Evolutionary conservation across 2,329 filamentous ascomycete genomes (phyloP).

Genomic region (Leptographium radiaticola): DNA sequence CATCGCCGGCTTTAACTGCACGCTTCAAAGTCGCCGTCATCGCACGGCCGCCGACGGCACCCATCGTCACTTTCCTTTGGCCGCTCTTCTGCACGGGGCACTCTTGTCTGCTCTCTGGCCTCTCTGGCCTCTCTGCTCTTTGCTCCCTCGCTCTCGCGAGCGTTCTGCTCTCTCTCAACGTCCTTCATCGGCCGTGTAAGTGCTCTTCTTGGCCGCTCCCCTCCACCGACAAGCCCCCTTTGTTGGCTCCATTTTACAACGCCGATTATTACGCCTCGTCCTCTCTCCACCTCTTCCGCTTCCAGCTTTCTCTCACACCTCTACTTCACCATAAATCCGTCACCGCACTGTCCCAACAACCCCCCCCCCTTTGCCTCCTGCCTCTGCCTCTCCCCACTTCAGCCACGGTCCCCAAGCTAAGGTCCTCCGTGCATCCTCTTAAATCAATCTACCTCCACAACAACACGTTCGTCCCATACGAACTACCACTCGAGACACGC

Average conservation of each 20-base stretch:
- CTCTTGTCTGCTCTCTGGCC: neutral
- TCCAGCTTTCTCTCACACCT: neutral
- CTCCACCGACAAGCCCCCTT: neutral
- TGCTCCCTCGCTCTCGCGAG: neutral
- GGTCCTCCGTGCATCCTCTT: neutral
- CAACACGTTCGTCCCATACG: conserved; percentile 5
- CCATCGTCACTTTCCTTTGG: neutral
- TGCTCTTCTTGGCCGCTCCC: neutral
- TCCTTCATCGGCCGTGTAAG: conserved; percentile 4
- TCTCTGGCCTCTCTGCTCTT: neutral
- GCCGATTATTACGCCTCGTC: neutral
- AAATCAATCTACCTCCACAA: conserved; percentile 8
- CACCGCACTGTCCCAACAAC: conserved; percentile 2
- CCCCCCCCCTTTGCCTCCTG: neutral
- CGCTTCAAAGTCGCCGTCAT: neutral
- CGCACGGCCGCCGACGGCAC: neutral
- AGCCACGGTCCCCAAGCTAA: conserved; percentile 5
- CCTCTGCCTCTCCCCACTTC: conserved; percentile 10
- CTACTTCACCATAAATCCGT: conserved; percentile 1
- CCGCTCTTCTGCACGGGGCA: neutral
- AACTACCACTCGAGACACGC: conserved; percentile 1
- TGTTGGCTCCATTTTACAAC: neutral
- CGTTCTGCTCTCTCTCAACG: conserved; percentile 10
- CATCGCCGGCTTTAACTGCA: neutral
- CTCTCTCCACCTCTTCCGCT: neutral